Evolutionary conservation across 176 grass and related monocot species (phyloP).

Genomic region (Triticum aestivum): IWGSC_CS_RefSeq_v2.1 NC_057808.1:368656549-368657048

Average conservation of each 20-base stretch:
- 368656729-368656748: constrained; percentile 82
- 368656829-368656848: neutral
- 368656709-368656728: constrained; percentile 90
- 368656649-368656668: constrained; percentile 66
- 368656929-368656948: neutral
- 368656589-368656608: constrained; percentile 69
- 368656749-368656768: constrained; percentile 61
- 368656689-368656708: constrained; percentile 53
- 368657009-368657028: too few relatives aligned
- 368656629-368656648: constrained; percentile 47
- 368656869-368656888: constrained; percentile 33
- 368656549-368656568: constrained; percentile 87
- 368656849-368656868: constrained; percentile 34
- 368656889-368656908: constrained; percentile 28
- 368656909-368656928: constrained; percentile 32
- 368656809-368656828: neutral
- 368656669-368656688: constrained; percentile 68
- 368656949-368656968: neutral
- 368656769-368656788: constrained; percentile 81
- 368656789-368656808: constrained; percentile 30
- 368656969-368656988: neutral
- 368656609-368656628: constrained; percentile 55
- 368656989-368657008: too few relatives aligned
- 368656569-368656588: constrained; percentile 51
- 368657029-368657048: too few relatives aligned